Base-by-base conservation (phyloP, 192 early-diverging fungal species). In the Geranomyces michiganensis region DNA sequence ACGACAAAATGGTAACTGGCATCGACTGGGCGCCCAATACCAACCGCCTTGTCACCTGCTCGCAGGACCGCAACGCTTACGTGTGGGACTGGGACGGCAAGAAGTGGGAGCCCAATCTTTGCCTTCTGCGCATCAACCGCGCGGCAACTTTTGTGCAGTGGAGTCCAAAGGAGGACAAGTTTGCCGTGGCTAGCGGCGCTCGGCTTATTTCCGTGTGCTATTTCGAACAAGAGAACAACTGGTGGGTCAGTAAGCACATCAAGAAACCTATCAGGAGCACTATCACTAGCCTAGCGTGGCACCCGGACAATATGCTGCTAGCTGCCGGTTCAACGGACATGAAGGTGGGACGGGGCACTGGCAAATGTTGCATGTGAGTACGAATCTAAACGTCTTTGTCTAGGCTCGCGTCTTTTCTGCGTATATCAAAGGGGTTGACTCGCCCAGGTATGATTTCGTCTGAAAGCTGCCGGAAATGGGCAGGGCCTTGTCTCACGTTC, bases 51-150 rank as follows among this genome's bases (percentile, higher is more conserved):
- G 97, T 99, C 14, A 93, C 95, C 36, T 96, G 96, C 82, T 96
- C 95, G 46, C 97, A 99, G 83, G 97, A 99, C 82, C 88, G 95
- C 67, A 99, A 99, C 74, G 96, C 96, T 24, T 99, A 99, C 76
- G 97, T 99, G 43, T 99, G 97, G 97, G 91, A 85, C 30, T 79
- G 89, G 26, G 71, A 73, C 21, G 67, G 69, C 31, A 65, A 74
- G 45, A 70, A 74, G 17, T 99, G 97, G 97, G 92, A 92, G 72
- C 95, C 94, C 24, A 91, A 89, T 32, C 82, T 98, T 21, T 97
- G 98, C 21, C 87, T 96, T 31, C 82, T 98, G 67, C 93, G 96
- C 56, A 93, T 98, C 81, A 93, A 97, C 84, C 91, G 97, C 49
- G 95, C 96, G 36, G 97, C 97, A 8, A 98, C 96, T 5, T 91